Conservation (phyloP, 345 rosid genomes). For the Streptanthus diversifolius region DNA sequence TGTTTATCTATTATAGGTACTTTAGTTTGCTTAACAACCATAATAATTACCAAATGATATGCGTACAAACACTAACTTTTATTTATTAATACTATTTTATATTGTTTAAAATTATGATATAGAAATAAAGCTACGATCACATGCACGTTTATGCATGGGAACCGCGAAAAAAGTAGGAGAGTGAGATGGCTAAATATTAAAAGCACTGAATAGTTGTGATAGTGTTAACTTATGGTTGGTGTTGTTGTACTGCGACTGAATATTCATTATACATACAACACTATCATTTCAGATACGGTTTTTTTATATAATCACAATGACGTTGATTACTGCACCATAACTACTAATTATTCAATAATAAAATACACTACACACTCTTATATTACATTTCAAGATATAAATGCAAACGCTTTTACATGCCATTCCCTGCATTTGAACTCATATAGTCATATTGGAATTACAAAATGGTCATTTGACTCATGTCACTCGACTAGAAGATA, state of each 20-base stretch:
- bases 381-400: not conserved
- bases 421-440: not conserved
- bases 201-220: not conserved
- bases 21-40: constrained; percentile 34
- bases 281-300: constrained; percentile 2
- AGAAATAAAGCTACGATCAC: constrained; percentile 34
- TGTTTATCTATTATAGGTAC: constrained; percentile 12
- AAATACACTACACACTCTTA: not conserved
- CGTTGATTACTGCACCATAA: not conserved
- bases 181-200: constrained; percentile 10
- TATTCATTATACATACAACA: constrained; percentile 15
- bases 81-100: not conserved
- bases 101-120: not conserved
- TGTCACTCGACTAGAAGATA: not conserved
- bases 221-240: constrained; percentile 4
- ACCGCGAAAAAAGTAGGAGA: not conserved
- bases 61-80: constrained; percentile 33
- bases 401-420: not conserved
- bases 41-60: constrained; percentile 38
- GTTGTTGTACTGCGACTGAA: constrained; percentile 1
- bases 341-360: not conserved
- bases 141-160: constrained; percentile 43
- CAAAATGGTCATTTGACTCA: not conserved
- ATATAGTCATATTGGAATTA: not conserved
- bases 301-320: not conserved